A percentile compares a stretch with the other conserved stretches of the same genome.
Evolutionary conservation across 192 early-diverging fungal species (phyloP).

Genomic region (Blastocladiella britannica): DNA sequence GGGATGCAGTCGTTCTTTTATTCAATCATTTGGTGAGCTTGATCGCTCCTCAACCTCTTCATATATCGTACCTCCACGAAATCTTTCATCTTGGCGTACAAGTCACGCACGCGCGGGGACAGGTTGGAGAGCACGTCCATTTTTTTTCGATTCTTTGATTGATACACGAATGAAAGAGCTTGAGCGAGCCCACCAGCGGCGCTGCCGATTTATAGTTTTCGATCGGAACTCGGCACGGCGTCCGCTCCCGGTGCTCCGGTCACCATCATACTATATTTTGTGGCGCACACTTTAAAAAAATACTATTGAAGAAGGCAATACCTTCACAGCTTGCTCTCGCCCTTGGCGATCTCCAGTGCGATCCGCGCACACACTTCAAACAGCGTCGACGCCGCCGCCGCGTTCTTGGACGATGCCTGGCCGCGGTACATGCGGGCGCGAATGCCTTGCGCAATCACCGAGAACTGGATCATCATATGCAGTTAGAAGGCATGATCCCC

Average conservation of each 20-base stretch:
- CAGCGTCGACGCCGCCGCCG: conserved; percentile 8
- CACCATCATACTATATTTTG: no score
- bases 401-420: conserved; percentile 57
- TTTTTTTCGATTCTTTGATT: no score
- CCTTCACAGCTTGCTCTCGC: neutral
- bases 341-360: neutral
- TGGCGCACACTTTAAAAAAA: no score
- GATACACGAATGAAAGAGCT: no score
- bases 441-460: conserved; percentile 73
- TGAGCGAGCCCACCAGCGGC: no score
- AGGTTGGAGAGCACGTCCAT: conserved; percentile 6
- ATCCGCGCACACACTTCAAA: conserved; percentile 8
- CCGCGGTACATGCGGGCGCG: conserved; percentile 64
- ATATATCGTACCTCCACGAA: conserved; percentile 54
- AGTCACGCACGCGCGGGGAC: conserved; percentile 27
- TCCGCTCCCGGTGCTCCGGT: no score
- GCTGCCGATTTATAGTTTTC: no score
- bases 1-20: conserved; percentile 97
- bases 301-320: no score
- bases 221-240: no score
- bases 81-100: conserved; percentile 29
- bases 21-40: no score
- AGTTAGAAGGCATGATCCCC: no score
- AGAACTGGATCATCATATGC: conserved; percentile 23
- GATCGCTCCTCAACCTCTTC: no score